These are phyloP conservation scores for Tolypocladium paradoxum DNA, from an alignment of 2,329 filamentous ascomycete genomes.

Conservation along the genomic window DNA sequence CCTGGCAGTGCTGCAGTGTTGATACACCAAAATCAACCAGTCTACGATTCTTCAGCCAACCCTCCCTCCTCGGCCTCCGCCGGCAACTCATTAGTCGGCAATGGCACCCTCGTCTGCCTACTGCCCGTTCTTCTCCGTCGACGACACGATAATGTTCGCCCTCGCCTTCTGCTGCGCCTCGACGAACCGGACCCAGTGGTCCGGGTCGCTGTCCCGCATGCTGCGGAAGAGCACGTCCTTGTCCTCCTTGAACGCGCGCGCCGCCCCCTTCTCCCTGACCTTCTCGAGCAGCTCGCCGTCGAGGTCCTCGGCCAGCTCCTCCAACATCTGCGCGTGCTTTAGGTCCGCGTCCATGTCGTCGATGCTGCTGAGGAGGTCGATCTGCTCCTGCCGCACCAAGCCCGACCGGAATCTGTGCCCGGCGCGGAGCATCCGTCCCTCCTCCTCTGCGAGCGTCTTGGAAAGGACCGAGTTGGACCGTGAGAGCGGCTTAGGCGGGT, in stretches of 20 bases:
- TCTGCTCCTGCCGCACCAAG: constrained; percentile 40
- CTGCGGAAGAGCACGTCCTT: constrained; percentile 36
- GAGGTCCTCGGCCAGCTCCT: constrained; percentile 52
- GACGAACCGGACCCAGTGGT: constrained; percentile 53
- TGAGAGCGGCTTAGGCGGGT: constrained; percentile 29
- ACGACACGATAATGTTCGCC: constrained; percentile 34
- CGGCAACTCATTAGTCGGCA: constrained; percentile 19
- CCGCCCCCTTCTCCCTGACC: constrained; percentile 46
- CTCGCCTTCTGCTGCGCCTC: constrained; percentile 50
- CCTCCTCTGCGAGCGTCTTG: constrained; percentile 43
- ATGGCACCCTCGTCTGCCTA: constrained; percentile 29
- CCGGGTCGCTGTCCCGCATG: constrained; percentile 51
- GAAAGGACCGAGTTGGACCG: constrained; percentile 45
- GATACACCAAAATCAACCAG: background rate
- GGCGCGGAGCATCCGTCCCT: constrained; percentile 43
- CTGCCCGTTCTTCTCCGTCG: constrained; percentile 12
- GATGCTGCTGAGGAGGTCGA: constrained; percentile 35
- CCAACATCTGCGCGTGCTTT: constrained; percentile 40
- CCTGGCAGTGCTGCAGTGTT: background rate
- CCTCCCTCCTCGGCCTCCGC: background rate
- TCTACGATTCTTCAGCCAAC: too few species aligned
- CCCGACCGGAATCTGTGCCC: constrained; percentile 46
- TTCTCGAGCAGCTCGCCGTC: constrained; percentile 48
- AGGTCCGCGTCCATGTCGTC: constrained; percentile 41
- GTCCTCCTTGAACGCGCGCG: constrained; percentile 51